phyloP scores from a whole-genome alignment of 495 filamentous ascomycete species.

The Xylaria castorea region DNA sequence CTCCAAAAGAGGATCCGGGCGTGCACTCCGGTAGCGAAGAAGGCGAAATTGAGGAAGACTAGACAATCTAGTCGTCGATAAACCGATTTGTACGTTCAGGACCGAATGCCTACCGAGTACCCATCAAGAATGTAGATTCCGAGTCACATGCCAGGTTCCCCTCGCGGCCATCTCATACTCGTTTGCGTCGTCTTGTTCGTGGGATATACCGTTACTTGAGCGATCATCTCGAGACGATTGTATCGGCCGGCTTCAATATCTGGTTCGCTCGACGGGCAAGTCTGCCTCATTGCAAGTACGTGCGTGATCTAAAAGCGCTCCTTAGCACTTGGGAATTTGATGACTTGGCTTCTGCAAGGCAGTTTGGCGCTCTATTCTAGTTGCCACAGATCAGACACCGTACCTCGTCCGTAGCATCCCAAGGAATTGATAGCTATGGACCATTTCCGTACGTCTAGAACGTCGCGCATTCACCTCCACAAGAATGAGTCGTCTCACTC shows the following conservation, averaged over 20 bases:
- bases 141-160: constrained; percentile 14
- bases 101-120: constrained; percentile 18
- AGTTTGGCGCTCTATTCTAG: constrained; percentile 4
- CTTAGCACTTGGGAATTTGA: constrained; percentile 32
- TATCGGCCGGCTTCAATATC: constrained; percentile 1
- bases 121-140: constrained; percentile 20
- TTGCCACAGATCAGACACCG: constrained; percentile 8
- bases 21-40: constrained; percentile 92
- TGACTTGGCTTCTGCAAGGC: constrained; percentile 33
- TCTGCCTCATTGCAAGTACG: constrained; percentile 35
- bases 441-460: constrained; percentile 23
- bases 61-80: constrained; percentile 30
- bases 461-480: constrained; percentile 19
- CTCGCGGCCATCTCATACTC: not conserved
- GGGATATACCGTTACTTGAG: not conserved
- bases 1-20: constrained; percentile 66
- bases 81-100: constrained; percentile 26
- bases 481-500: constrained; percentile 33
- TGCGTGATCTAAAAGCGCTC: constrained; percentile 36
- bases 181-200: not conserved
- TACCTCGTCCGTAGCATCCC: not conserved
- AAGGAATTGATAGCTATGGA: constrained; percentile 1
- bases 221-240: constrained; percentile 10
- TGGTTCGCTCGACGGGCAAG: constrained; percentile 4
- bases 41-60: constrained; percentile 97